Base-by-base conservation (phyloP, 1,284 basidiomycete species). In the Inonotus hispidus region DNA sequence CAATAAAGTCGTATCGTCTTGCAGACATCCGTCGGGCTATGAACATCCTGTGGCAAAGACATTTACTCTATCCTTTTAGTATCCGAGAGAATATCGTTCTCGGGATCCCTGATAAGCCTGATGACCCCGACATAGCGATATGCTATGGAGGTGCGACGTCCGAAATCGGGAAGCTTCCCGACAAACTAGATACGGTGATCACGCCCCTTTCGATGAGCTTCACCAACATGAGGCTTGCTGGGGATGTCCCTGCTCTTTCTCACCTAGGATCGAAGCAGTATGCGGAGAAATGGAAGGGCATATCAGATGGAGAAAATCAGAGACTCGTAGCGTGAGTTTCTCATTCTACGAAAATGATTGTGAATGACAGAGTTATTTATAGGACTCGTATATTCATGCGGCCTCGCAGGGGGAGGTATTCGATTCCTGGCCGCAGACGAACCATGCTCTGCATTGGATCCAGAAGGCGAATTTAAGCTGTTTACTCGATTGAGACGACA, bases 391-490 rank as follows among this genome's bases (percentile, higher is more conserved):
- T 72, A 1, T 77, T 76, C 60, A 73, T 82, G 79, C 74, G 78
- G 2, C 73, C 82, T 43, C 71, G 71, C 13, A n/a, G 77, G 78
- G 0, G 75, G 74, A 1, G 69, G 72, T 3, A 70, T 82, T 53
- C 77, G 75, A 37, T 75, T 80, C 35, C 72, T 81, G 1, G 76
- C 75, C 0, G 77, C 81, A 2, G 82, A 83, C 57, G 81, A 83
- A 63, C 82, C 81, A 0, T 81, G 77, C 53, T 81, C 79, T 1
- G 80, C 82, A 0, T 70, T 83, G 13, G 82, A 83, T 61, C 77
- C 82, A 0, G 75, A 78, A 64, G 79, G 72, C 0, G 81, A 83
- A 68, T 71, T 74, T 41, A 68, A 74, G 25, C 71, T 87, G 0
- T 86, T 87, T 66, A 72, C 78, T 0, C 75, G 79, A 1, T 74